A percentile compares a stretch with the other conserved stretches of the same genome.
Evolutionary conservation across 169 alveolate species (phyloP).

Genomic region (Sarcocystis neurona): DNA sequence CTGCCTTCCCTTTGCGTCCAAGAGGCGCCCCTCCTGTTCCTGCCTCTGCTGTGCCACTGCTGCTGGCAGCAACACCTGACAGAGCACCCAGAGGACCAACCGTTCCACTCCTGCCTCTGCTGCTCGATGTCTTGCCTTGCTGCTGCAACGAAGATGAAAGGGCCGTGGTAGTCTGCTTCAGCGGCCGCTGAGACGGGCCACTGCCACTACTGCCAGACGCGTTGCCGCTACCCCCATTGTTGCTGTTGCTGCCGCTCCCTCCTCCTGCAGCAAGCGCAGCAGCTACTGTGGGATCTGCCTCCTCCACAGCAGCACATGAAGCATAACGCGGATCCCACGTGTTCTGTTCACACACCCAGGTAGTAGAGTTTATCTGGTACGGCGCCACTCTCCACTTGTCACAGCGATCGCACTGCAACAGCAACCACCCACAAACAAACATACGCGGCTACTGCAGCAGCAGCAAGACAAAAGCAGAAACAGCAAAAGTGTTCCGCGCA

Average conservation of each 20-base stretch:
- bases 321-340: conserved; percentile 63
- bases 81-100: not conserved
- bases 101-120: conserved; percentile 30
- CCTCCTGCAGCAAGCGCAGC: conserved; percentile 52
- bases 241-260: not conserved
- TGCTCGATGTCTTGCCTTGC: too few species aligned
- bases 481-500: not conserved
- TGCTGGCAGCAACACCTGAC: not conserved
- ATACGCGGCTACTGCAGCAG: not conserved
- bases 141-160: too few species aligned
- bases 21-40: conserved; percentile 31
- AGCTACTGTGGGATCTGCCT: conserved; percentile 54
- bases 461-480: not conserved
- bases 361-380: conserved; percentile 47
- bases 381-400: conserved; percentile 65
- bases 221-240: conserved; percentile 23
- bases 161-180: too few species aligned
- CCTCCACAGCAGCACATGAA: conserved; percentile 57
- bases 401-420: conserved; percentile 65
- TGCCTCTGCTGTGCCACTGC: not conserved
- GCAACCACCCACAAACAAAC: not conserved
- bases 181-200: too few species aligned
- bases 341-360: conserved; percentile 63
- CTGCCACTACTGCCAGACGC: conserved; percentile 18
- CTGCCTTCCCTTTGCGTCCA: conserved; percentile 39